Conservation (phyloP, 768 basidiomycete genomes). For the Amanita rubescens region DNA sequence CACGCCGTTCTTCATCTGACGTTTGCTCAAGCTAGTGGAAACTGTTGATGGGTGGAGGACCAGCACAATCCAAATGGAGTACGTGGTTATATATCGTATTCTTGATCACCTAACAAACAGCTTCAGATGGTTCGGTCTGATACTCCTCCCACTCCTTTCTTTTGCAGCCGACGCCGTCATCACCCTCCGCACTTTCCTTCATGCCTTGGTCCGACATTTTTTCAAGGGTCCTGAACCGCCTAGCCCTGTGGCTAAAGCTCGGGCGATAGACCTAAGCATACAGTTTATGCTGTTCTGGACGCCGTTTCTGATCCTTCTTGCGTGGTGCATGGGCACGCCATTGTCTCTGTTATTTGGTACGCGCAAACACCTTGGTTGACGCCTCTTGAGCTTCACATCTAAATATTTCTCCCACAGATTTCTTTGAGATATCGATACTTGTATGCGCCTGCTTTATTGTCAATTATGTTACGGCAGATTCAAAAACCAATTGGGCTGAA, state of each 20-base stretch:
- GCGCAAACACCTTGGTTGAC: slow-evolving; percentile 8
- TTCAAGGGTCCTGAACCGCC: slow-evolving; percentile 37
- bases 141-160: slow-evolving; percentile 65
- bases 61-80: slow-evolving; percentile 46
- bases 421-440: slow-evolving; percentile 60
- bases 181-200: slow-evolving; percentile 49
- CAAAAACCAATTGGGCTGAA: slow-evolving; percentile 77
- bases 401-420: slow-evolving; percentile 31
- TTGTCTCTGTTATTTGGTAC: slow-evolving; percentile 62
- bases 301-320: slow-evolving; percentile 61
- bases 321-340: slow-evolving; percentile 59
- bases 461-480: slow-evolving; percentile 73
- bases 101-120: neutral
- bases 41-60: slow-evolving; percentile 48
- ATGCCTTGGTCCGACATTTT: slow-evolving; percentile 32
- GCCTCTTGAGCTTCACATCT: neutral
- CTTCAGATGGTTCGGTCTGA: slow-evolving; percentile 62
- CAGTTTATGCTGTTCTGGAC: slow-evolving; percentile 78
- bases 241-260: slow-evolving; percentile 52
- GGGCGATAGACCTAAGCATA: slow-evolving; percentile 71
- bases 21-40: slow-evolving; percentile 45
- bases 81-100: slow-evolving; percentile 11
- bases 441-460: slow-evolving; percentile 68
- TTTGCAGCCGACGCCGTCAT: slow-evolving; percentile 67
- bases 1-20: slow-evolving; percentile 8